A percentile compares a stretch with the other conserved stretches of the same genome.
Conservation (phyloP, 306 rosid species). For the Castanospermum australe region DNA sequence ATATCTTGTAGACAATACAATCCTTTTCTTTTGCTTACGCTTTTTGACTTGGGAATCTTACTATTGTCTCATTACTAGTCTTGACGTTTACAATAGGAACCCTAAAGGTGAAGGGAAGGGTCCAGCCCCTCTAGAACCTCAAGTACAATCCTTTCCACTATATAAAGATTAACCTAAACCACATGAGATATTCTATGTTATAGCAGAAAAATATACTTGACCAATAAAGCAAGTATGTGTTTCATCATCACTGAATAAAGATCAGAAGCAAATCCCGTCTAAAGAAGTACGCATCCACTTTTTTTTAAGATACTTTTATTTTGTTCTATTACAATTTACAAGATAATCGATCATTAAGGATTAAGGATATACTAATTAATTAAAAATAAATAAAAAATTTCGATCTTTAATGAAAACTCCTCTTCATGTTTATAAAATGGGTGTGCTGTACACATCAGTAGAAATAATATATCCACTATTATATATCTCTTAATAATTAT, state of each 20-base stretch:
- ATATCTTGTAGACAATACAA: conserved; percentile 29
- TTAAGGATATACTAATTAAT: not conserved
- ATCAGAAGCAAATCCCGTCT: not conserved
- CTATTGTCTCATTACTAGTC: conserved; percentile 35
- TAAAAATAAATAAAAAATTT: not conserved
- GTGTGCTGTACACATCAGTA: too few species aligned
- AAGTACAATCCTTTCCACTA: conserved; percentile 30
- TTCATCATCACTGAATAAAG: conserved; percentile 31
- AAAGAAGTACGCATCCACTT: conserved; percentile 9
- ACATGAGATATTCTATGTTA: conserved; percentile 20
- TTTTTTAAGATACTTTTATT: conserved; percentile 16
- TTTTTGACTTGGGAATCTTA: conserved; percentile 60
- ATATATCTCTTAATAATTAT: too few species aligned
- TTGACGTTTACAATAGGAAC: conserved; percentile 47
- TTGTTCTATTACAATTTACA: not conserved
- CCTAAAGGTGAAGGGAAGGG: conserved; percentile 49
- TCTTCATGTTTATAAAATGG: not conserved
- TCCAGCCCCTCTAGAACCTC: conserved; percentile 31
- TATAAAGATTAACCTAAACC: conserved; percentile 5
- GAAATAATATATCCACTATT: too few species aligned
- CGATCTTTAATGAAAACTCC: not conserved
- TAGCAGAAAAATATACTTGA: conserved; percentile 44
- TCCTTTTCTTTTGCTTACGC: conserved; percentile 35
- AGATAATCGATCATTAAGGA: not conserved
- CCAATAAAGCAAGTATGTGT: conserved; percentile 43